phyloP scores from a whole-genome alignment of 2,329 filamentous ascomycete species.

The Celoporthe dispersa region DNA sequence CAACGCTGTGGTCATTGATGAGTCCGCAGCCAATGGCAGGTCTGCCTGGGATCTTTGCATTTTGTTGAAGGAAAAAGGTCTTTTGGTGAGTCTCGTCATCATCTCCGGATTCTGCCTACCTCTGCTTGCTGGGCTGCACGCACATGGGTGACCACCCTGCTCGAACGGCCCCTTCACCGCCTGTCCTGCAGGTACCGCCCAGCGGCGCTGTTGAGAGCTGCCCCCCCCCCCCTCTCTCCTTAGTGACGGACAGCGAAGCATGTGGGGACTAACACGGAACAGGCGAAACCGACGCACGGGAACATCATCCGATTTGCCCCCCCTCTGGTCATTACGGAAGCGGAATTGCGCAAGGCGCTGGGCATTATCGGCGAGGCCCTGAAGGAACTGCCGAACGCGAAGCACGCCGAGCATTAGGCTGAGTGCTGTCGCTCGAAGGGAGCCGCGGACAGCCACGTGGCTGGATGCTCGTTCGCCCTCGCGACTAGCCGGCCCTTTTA shows the following conservation, averaged over 20 bases:
- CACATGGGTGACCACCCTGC: constrained; percentile 10
- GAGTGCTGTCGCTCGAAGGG: constrained; percentile 13
- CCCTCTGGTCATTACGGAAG: constrained; percentile 89
- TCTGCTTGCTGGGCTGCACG: background rate
- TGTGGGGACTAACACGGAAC: constrained; percentile 34
- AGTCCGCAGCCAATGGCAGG: constrained; percentile 81
- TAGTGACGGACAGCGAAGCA: constrained; percentile 24
- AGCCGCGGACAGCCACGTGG: constrained; percentile 13
- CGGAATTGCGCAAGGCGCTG: constrained; percentile 78
- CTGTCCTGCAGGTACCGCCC: constrained; percentile 26
- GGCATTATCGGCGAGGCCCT: constrained; percentile 81
- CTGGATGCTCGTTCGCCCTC: background rate
- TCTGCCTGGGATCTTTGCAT: constrained; percentile 96
- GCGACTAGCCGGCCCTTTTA: constrained; percentile 7
- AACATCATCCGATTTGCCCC: constrained; percentile 99
- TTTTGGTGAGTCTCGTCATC: constrained; percentile 72
- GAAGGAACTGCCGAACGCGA: constrained; percentile 74
- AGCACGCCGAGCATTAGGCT: constrained; percentile 45
- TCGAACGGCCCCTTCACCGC: constrained; percentile 18
- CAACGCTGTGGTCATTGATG: constrained; percentile 96
- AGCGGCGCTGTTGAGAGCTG: background rate
- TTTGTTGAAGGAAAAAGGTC: constrained; percentile 91
- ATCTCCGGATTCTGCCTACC: constrained; percentile 17
- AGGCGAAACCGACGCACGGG: constrained; percentile 98
- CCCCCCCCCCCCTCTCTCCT: background rate